phyloP scores from a whole-genome alignment of 768 basidiomycete genomes.

The Lenzites betulinus region DNA sequence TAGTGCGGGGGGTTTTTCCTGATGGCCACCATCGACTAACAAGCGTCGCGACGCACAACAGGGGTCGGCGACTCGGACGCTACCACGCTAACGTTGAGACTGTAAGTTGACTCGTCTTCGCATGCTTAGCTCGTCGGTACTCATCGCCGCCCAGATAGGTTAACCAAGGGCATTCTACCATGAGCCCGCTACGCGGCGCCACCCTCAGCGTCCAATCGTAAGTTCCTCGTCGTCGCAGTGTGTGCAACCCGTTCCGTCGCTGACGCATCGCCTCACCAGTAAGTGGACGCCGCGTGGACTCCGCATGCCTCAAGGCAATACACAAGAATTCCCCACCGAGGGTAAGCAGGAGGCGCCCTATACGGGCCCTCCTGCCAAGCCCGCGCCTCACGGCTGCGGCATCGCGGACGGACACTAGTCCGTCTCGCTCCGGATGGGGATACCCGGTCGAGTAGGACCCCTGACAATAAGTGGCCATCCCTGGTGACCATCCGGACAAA shows the following conservation, averaged over 20 bases:
- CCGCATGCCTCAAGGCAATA: background rate
- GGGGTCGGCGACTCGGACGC: background rate
- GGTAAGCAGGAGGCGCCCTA: background rate
- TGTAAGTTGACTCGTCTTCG: no score
- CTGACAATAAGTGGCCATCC: background rate
- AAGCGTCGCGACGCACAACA: background rate
- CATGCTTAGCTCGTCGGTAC: no score
- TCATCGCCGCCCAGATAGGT: no score
- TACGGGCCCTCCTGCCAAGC: background rate
- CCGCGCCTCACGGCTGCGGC: background rate
- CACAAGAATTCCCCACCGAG: background rate
- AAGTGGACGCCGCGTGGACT: no score
- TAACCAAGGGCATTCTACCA: no score
- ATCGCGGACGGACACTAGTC: background rate
- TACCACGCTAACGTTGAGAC: background rate
- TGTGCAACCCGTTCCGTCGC: no score
- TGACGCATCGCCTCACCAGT: no score
- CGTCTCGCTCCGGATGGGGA: background rate
- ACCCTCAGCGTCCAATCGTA: no score
- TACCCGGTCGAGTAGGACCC: background rate
- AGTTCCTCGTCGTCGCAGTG: no score
- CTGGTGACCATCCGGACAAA: background rate
- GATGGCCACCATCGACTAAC: background rate
- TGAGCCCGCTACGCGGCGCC: no score
- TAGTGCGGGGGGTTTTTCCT: no score